Evolutionary conservation across 2,329 filamentous ascomycete genomes (phyloP).

Genomic region (Ophiocordyceps robertsii): DNA sequence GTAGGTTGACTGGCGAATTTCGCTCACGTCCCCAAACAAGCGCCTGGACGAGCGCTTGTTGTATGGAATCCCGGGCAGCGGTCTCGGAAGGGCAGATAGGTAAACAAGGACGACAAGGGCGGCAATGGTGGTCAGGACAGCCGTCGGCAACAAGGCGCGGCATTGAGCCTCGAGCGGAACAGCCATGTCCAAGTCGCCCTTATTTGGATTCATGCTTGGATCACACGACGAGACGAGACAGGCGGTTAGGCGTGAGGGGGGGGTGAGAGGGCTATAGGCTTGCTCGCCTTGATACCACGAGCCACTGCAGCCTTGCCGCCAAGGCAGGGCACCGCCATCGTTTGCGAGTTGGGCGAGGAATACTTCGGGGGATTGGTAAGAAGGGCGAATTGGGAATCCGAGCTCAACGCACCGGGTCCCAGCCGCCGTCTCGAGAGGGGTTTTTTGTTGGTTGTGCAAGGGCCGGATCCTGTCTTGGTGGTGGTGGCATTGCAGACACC

Average conservation of each 20-base stretch:
- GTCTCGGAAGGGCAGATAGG: conserved; percentile 6
- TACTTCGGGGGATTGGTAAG: neutral
- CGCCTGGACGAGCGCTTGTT: conserved; percentile 7
- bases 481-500: neutral
- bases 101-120: neutral
- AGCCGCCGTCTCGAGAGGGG: neutral
- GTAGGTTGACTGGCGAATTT: conserved; percentile 7
- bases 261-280: too few species aligned
- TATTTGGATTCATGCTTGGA: neutral
- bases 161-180: neutral
- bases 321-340: neutral
- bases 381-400: neutral
- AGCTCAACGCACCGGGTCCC: neutral
- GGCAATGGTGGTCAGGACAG: neutral
- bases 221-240: too few species aligned
- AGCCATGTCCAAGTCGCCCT: neutral
- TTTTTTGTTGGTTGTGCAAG: neutral
- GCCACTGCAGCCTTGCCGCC: too few species aligned
- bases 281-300: too few species aligned
- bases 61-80: conserved; percentile 14
- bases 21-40: conserved; percentile 11
- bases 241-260: too few species aligned
- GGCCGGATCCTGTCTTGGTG: neutral
- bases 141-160: neutral
- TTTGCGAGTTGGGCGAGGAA: neutral